phyloP scores from a whole-genome alignment of 139 green algal species.

The Edaphochlamys debaryana region DNA sequence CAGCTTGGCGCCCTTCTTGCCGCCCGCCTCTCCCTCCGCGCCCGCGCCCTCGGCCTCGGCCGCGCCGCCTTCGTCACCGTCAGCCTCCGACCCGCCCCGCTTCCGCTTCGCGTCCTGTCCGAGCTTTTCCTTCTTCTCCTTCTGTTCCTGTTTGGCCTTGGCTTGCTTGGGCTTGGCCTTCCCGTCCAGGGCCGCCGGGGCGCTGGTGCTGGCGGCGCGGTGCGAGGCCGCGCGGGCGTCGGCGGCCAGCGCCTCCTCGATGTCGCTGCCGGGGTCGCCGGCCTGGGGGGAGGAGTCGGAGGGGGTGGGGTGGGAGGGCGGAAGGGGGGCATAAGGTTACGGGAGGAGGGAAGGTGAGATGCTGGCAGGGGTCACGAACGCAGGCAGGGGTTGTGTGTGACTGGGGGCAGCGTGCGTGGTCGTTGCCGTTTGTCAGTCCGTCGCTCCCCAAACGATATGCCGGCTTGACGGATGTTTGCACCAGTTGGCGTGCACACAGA shows the following conservation, averaged over 20 bases:
- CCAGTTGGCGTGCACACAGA: too few species aligned
- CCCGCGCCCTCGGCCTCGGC: neutral
- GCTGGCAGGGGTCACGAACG: too few species aligned
- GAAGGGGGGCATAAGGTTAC: too few species aligned
- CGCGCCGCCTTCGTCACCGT: neutral
- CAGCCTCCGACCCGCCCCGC: neutral
- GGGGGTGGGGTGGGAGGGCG: neutral
- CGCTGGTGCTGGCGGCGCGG: constrained; percentile 20
- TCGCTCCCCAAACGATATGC: too few species aligned
- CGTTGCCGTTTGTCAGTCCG: too few species aligned
- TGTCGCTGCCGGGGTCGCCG: neutral
- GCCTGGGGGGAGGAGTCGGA: neutral
- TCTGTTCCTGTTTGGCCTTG: constrained; percentile 14
- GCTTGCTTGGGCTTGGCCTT: neutral
- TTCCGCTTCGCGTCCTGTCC: neutral
- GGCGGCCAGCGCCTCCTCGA: constrained; percentile 5
- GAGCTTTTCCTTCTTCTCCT: neutral
- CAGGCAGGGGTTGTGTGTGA: too few species aligned
- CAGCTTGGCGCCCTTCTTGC: too few species aligned
- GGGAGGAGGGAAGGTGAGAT: neutral
- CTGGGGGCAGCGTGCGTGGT: too few species aligned
- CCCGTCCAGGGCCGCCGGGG: neutral
- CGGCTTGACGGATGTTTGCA: too few species aligned
- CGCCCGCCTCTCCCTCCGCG: too few species aligned
- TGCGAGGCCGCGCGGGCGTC: constrained; percentile 5